Conservation (phyloP, 495 filamentous ascomycete genomes). For the Extremus antarcticus region DNA sequence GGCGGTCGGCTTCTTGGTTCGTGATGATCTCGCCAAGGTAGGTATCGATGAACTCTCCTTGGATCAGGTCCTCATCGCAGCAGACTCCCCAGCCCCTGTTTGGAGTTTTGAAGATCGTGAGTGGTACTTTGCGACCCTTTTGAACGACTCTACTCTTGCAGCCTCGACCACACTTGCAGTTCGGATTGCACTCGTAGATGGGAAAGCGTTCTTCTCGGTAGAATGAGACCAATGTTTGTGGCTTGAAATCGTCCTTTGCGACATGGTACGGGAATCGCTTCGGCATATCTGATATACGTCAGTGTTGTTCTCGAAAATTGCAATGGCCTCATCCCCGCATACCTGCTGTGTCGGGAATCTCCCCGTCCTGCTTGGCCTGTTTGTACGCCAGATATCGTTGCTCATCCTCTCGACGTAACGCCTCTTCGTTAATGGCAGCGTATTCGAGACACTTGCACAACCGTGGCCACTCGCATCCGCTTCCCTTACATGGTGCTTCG, state of each 20-base stretch:
- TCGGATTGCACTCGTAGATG: constrained; percentile 75
- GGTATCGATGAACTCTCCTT: constrained; percentile 77
- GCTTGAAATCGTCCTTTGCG: constrained; percentile 10
- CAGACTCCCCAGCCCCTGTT: constrained; percentile 75
- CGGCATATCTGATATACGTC: constrained; percentile 14
- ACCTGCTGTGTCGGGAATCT: constrained; percentile 12
- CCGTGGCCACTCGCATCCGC: constrained; percentile 32
- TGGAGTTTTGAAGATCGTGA: constrained; percentile 74
- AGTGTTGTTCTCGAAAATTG: too few species aligned
- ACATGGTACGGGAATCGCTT: constrained; percentile 32
- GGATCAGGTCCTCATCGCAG: constrained; percentile 52
- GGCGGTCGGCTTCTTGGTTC: constrained; percentile 50
- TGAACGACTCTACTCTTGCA: constrained; percentile 81
- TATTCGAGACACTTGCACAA: constrained; percentile 32
- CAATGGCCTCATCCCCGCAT: too few species aligned
- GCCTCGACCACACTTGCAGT: constrained; percentile 51
- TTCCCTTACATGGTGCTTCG: constrained; percentile 22
- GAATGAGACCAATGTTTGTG: constrained; percentile 22
- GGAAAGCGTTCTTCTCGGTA: constrained; percentile 44
- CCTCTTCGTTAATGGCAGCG: constrained; percentile 26
- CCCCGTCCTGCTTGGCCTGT: constrained; percentile 1
- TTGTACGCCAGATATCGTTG: constrained; percentile 9
- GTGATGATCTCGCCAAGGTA: constrained; percentile 88
- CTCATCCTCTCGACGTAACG: constrained; percentile 7
- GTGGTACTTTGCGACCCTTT: constrained; percentile 56